Evolutionary conservation across 169 alveolate genomes (phyloP), one percentile per base, ranked within the genome.

Genomic region (Plasmodium sp.): DNA sequence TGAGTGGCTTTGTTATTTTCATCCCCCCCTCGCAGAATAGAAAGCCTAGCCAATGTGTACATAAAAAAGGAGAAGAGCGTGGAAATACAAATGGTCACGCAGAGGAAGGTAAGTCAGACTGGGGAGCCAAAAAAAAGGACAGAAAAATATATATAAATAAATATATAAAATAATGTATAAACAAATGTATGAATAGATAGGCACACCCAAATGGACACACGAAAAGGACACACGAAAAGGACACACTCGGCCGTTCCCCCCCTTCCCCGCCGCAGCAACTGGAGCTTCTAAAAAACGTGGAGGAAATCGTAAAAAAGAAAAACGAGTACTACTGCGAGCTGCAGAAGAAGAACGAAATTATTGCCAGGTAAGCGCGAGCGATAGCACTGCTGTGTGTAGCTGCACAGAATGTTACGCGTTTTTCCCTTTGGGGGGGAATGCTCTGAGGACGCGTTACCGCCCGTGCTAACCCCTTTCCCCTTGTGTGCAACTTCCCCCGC

Each of bases 271-370:
- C 31, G 41, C 80, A 86, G 93, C 81, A 86, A 54, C 45, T 77
- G 80, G 86, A 86, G 22, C 72, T 86, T 9, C 71, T 86, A 27
- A 86, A 86, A 48, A 45, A 39, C 36, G 73, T 75, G n/a, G 93
- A 86, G 72, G 93, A 86, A 75, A 43, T 77, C 5, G 81, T 56
- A 5, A 75, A 86, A 77, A 77, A 75, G 48, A 86, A 86, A 86
- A 39, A 86, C 48, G 81, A 86, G 67, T 86, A 86, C 67, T 39
- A 75, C 73, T 54, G 56, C 12, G 93, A 86, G 62, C 51, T 86
- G 71, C 83, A 56, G 36, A 86, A 86, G 45, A 86, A 86, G 81
- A 79, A 86, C 67, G 85, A 86, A 54, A 58, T 77, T 43, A 86
- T 86, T 51, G 51, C 36, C 16, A 77, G 85, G 93, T 86, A 18